Percentiles rank a stretch among this genome's conserved stretches.
phyloP scores from a whole-genome alignment of 768 basidiomycete species.

The Strobilomyces dryophilus region DNA sequence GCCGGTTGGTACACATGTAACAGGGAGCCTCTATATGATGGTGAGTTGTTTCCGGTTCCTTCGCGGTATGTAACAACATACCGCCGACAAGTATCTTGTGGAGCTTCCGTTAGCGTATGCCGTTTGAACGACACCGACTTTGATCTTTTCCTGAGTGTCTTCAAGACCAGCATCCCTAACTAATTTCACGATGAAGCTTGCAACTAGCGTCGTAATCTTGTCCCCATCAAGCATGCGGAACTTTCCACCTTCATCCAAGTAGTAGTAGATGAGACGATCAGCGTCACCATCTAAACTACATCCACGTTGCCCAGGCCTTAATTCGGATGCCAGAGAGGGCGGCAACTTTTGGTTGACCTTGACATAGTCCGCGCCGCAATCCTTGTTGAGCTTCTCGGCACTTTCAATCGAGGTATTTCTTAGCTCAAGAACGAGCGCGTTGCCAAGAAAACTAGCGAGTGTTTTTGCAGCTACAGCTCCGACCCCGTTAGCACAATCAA shows the following conservation, averaged over 20 bases:
- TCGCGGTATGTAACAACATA: constrained; percentile 31
- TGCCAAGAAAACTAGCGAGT: constrained; percentile 56
- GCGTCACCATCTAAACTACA: constrained; percentile 98
- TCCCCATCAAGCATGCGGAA: constrained; percentile 97
- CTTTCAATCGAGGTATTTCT: constrained; percentile 65
- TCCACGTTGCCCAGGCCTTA: constrained; percentile 72
- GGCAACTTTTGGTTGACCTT: constrained; percentile 91
- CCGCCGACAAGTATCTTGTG: constrained; percentile 85
- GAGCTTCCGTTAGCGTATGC: constrained; percentile 98
- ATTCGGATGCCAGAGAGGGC: constrained; percentile 58
- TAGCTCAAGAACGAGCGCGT: constrained; percentile 57
- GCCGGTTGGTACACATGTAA: constrained; percentile 92
- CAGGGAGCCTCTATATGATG: constrained; percentile 74
- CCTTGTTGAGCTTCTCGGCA: constrained; percentile 72
- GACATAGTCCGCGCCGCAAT: constrained; percentile 95
- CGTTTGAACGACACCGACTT: constrained; percentile 95
- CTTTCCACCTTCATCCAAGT: constrained; percentile 67
- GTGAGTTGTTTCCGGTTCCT: constrained; percentile 5
- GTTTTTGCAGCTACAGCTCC: constrained; percentile 70
- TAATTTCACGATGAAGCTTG: constrained; percentile 88
- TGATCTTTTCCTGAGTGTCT: constrained; percentile 44
- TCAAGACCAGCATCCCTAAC: constrained; percentile 84
- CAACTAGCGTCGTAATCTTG: constrained; percentile 93
- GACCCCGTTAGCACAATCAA: constrained; percentile 99
- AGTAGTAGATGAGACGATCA: constrained; percentile 95